Conservation (phyloP, 2,329 filamentous ascomycete genomes). For the Phialophora chinensis region DNA sequence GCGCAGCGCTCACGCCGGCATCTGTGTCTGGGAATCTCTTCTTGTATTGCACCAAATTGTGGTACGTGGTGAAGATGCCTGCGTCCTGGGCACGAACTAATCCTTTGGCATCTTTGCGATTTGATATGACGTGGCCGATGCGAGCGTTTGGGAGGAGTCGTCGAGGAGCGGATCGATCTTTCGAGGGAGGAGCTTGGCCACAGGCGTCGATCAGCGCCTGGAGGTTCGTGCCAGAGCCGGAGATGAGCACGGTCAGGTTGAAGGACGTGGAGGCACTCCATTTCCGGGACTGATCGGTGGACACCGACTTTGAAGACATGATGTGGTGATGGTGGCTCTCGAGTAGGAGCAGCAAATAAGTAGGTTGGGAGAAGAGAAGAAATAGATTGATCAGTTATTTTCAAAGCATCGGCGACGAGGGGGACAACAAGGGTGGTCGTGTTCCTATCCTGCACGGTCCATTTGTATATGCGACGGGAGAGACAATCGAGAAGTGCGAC, state of each 20-base stretch:
- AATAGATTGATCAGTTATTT: not conserved
- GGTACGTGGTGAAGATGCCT: conserved; percentile 75
- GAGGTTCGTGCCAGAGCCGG: conserved; percentile 77
- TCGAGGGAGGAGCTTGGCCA: conserved; percentile 47
- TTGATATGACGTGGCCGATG: conserved; percentile 69
- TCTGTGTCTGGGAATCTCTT: conserved; percentile 66
- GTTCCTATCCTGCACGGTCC: not conserved
- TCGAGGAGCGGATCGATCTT: conserved; percentile 20
- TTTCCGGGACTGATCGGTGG: conserved; percentile 32
- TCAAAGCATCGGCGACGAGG: not conserved
- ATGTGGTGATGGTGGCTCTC: not conserved
- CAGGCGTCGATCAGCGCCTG: conserved; percentile 74
- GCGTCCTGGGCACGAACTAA: conserved; percentile 65
- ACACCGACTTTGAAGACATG: conserved; percentile 18
- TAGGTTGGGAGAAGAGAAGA: not conserved
- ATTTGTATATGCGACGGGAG: not conserved
- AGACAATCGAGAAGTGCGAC: conserved; percentile 5
- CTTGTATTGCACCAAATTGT: conserved; percentile 79
- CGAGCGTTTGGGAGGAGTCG: conserved; percentile 55
- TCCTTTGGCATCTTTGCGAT: conserved; percentile 68
- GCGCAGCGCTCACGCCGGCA: conserved; percentile 58
- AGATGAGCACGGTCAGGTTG: conserved; percentile 69
- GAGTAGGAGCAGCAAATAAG: not conserved
- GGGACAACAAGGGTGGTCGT: not conserved
- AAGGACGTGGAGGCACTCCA: conserved; percentile 35